Percentiles rank a stretch among this genome's conserved stretches.
phyloP scores from a whole-genome alignment of 2,329 filamentous ascomycete species.

The Nothomitra cinnamomea region DNA sequence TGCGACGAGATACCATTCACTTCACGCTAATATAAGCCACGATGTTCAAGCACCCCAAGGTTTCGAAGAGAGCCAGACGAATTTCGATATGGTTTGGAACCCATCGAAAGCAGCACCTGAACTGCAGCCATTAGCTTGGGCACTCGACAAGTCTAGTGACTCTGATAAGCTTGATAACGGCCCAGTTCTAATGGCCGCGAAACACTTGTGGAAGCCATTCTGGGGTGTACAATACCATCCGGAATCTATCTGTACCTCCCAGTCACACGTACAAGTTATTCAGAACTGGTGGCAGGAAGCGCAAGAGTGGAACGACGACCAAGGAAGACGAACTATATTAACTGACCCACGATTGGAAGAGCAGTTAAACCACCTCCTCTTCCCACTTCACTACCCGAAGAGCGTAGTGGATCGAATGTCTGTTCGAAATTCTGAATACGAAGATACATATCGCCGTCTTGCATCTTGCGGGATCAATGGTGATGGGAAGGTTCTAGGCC shows the following conservation, averaged over 20 bases:
- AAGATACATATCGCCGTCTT: too few species aligned
- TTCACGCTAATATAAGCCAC: conserved; percentile 20
- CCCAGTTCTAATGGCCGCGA: conserved; percentile 59
- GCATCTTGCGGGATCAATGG: not conserved
- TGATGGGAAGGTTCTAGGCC: not conserved
- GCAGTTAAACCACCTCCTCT: conserved; percentile 3
- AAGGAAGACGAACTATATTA: conserved; percentile 13
- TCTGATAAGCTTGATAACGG: conserved; percentile 23
- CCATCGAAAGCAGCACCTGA: conserved; percentile 20
- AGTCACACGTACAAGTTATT: conserved; percentile 45
- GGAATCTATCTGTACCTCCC: conserved; percentile 70
- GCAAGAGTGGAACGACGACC: conserved; percentile 38
- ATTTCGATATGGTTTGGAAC: conserved; percentile 21
- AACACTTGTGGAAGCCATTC: conserved; percentile 51
- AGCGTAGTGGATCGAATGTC: too few species aligned
- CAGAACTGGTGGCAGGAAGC: conserved; percentile 59
- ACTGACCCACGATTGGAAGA: conserved; percentile 8
- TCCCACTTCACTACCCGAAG: too few species aligned
- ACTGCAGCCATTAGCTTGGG: conserved; percentile 31
- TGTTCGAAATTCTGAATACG: too few species aligned
- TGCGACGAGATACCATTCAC: conserved; percentile 44
- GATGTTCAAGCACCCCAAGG: conserved; percentile 14
- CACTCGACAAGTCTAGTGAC: conserved; percentile 21
- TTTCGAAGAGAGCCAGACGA: conserved; percentile 12
- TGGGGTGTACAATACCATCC: conserved; percentile 87